A percentile compares a stretch with the other conserved stretches of the same genome.
phyloP scores from a whole-genome alignment of 345 rosid species.

The Lumnitzera racemosa region DNA sequence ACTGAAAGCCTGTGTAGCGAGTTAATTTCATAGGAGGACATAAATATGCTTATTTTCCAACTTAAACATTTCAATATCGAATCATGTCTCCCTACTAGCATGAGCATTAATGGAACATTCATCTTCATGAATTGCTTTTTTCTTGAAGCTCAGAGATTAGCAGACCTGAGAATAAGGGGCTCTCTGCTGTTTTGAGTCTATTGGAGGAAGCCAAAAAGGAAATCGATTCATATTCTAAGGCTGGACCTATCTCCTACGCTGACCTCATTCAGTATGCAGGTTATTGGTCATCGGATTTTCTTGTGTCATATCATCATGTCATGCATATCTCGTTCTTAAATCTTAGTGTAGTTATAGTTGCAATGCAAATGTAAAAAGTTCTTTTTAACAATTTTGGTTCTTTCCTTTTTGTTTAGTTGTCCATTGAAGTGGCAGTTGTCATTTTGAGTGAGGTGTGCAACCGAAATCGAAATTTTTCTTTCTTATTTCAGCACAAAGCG shows the following conservation, averaged over 20 bases:
- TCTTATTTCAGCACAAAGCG: conserved; percentile 53
- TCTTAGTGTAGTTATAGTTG: too few relatives aligned
- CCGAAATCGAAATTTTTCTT: conserved; percentile 5
- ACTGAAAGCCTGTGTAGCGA: too few relatives aligned
- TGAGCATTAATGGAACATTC: conserved; percentile 1
- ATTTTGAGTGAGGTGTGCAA: not conserved
- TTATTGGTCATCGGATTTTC: not conserved
- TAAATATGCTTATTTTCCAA: too few relatives aligned
- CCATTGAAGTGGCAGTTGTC: too few relatives aligned
- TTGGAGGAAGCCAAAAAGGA: conserved; percentile 63
- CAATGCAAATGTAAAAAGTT: too few relatives aligned
- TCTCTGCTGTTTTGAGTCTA: conserved; percentile 48
- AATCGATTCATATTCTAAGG: conserved; percentile 79
- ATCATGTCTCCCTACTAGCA: not conserved
- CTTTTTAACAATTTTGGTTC: too few relatives aligned
- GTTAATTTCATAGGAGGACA: too few relatives aligned
- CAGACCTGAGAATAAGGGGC: conserved; percentile 84
- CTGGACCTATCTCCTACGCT: conserved; percentile 80
- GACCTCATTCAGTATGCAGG: conserved; percentile 86
- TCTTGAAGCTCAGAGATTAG: conserved; percentile 86
- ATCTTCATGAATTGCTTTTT: conserved; percentile 10
- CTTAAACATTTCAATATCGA: too few relatives aligned
- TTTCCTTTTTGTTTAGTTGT: too few relatives aligned
- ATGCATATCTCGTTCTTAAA: too few relatives aligned
- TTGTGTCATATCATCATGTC: too few relatives aligned